phyloP scores from a whole-genome alignment of 2,329 filamentous ascomycete species.

The Chalaropsis thielavioides region DNA sequence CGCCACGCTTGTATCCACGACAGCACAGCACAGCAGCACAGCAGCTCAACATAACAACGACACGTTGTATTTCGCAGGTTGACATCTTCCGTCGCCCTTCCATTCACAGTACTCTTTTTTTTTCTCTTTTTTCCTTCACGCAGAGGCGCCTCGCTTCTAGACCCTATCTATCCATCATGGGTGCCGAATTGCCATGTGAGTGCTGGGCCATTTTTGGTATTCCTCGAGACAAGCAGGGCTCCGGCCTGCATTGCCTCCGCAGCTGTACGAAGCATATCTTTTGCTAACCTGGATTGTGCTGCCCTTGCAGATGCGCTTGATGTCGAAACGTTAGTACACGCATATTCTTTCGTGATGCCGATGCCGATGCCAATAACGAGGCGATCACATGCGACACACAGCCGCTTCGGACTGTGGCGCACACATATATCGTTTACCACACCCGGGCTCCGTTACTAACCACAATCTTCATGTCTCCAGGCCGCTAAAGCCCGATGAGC shows the following conservation, averaged over 20 bases:
- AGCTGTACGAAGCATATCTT: neutral
- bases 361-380: neutral
- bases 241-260: neutral
- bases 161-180: constrained; percentile 26
- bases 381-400: neutral
- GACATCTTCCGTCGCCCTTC: neutral
- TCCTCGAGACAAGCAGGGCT: neutral
- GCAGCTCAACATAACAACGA: neutral
- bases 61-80: neutral
- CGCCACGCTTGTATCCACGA: neutral
- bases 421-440: neutral
- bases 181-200: constrained; percentile 37
- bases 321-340: constrained; percentile 63
- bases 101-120: no score
- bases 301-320: constrained; percentile 70
- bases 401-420: neutral
- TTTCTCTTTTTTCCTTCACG: neutral
- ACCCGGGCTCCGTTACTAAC: neutral
- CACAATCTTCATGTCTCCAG: constrained; percentile 30
- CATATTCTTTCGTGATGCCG: neutral
- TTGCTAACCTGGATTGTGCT: constrained; percentile 1
- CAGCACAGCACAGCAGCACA: neutral
- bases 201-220: constrained; percentile 7
- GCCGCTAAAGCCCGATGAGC: constrained; percentile 78
- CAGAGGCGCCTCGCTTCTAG: neutral